Evolutionary conservation across 1,139 yeast species (phyloP).

Genomic region (Candida albicans): DNA sequence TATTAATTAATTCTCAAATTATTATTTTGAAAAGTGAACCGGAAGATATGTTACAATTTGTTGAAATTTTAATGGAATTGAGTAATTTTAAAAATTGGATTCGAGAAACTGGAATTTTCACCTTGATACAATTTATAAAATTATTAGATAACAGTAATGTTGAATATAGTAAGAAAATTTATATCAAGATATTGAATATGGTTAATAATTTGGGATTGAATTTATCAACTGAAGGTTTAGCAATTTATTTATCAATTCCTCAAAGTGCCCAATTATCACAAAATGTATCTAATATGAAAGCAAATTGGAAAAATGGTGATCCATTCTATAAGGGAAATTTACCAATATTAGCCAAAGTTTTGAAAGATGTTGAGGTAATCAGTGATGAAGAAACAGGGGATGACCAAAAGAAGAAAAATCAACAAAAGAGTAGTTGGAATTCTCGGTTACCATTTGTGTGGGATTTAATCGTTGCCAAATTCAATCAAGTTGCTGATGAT

Average conservation of each 20-base stretch:
- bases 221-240: constrained; percentile 76
- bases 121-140: constrained; percentile 56
- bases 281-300: constrained; percentile 27
- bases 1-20: constrained; percentile 59
- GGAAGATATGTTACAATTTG: constrained; percentile 37
- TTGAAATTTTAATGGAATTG: constrained; percentile 54
- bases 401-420: constrained; percentile 11
- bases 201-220: constrained; percentile 58
- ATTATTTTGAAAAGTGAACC: constrained; percentile 36
- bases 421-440: constrained; percentile 70
- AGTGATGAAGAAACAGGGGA: constrained; percentile 33
- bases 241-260: constrained; percentile 61
- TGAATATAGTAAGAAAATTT: constrained; percentile 18
- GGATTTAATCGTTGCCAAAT: constrained; percentile 57
- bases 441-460: constrained; percentile 84
- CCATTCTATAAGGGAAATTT: constrained; percentile 74
- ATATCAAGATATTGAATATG: constrained; percentile 34
- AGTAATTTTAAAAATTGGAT: constrained; percentile 78
- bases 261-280: constrained; percentile 27
- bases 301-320: constrained; percentile 67
- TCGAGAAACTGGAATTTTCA: constrained; percentile 75
- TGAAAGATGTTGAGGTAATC: constrained; percentile 54
- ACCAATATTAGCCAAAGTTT: constrained; percentile 57
- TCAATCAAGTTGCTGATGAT: constrained; percentile 23
- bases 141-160: constrained; percentile 11